Conservation (phyloP, 768 basidiomycete genomes). For the Suillus alpinus region DNA sequence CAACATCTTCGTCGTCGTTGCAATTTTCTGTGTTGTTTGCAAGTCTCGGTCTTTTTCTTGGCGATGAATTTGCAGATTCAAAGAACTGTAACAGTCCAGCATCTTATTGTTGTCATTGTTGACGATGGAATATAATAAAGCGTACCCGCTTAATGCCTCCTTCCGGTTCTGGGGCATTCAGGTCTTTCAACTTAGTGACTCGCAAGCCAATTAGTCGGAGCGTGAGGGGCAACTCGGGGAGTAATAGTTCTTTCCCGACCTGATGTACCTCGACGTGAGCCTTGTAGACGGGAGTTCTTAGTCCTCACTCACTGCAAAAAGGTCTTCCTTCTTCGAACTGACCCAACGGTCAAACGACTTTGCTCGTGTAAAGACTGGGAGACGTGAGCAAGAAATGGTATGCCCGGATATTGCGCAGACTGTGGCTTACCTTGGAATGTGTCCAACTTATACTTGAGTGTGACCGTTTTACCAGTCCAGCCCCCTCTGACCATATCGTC, state of each 20-base stretch:
- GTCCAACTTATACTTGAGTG: conserved; percentile 90
- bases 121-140: conserved; percentile 1
- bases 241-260: conserved; percentile 80
- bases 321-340: conserved; percentile 69
- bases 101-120: not conserved
- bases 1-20: conserved; percentile 16
- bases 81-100: conserved; percentile 49
- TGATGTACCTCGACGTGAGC: conserved; percentile 25
- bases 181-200: conserved; percentile 85
- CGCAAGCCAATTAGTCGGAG: conserved; percentile 86
- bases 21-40: conserved; percentile 16
- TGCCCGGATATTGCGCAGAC: not conserved
- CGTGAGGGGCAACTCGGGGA: conserved; percentile 74
- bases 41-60: conserved; percentile 41
- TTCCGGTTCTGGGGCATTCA: conserved; percentile 43
- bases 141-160: conserved; percentile 74
- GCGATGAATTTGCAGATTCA: conserved; percentile 34
- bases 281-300: conserved; percentile 6
- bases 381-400: conserved; percentile 3
- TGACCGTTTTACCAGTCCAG: conserved; percentile 87
- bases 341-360: conserved; percentile 77
- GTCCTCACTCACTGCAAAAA: conserved; percentile 57
- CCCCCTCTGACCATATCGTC: conserved; percentile 74
- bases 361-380: conserved; percentile 74
- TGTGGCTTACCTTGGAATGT: conserved; percentile 68